Base-by-base conservation (phyloP, 306 rosid species). In the Fragaria iinumae region DNA sequence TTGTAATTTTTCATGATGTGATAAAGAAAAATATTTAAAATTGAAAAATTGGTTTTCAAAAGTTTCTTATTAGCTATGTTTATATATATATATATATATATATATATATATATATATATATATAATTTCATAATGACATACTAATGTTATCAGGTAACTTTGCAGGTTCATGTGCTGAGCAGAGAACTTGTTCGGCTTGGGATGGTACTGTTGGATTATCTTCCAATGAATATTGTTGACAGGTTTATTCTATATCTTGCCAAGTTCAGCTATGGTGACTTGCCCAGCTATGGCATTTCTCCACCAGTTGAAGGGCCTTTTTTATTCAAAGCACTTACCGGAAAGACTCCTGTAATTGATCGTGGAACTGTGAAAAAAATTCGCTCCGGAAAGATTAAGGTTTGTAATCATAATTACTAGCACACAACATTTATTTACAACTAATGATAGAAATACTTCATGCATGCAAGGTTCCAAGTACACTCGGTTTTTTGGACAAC, bases 271-370 rank as follows among this genome's bases (percentile, higher is more conserved):
- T 89, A 83, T 29, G 88, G 91, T 29, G 89, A 90, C 67, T 17
- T 85, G 13, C 77, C 85, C 20, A 76, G 75, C 4, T 83, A 56
- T 34, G 96, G 97, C 16, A 71, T 93, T 1, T 18, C 0, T 0
- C 79, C 78, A 67, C 96, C 97, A 0, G 25, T 7, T 0, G 83
- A 84, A 73, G 97, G 97, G 9, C 96, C 97, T 11, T 86, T 93
- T 36, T 49, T 9, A n/a, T 79, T 76, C 0, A 84, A 90, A 80
- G 10, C 56, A 6, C 2, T 45, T 16, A 69, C 72, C 0, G 85
- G 94, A 27, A 86, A 81, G 38, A 75, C 87, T 48, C 84, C 87
- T 0, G 80, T 88, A 6, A 50, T 90, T 10, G 91, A 90, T 43
- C 83, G 87, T 43, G 91, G 94, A 27, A 77, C 87, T 63, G 36